Evolutionary conservation across 2,329 filamentous ascomycete genomes (phyloP).

Genomic region (Trichocomaceae sp.): DNA sequence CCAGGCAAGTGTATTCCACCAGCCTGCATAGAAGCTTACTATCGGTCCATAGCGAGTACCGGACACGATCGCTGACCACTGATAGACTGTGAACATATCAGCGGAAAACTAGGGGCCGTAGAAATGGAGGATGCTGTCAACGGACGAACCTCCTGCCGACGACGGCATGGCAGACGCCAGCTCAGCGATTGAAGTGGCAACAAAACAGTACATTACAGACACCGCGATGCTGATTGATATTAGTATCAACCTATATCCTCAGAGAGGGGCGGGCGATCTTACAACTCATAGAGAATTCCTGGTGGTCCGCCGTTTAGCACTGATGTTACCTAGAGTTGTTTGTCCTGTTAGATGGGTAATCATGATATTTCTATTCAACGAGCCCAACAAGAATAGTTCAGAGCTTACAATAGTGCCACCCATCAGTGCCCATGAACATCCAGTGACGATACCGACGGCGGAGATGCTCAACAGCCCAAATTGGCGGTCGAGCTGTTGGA

Average conservation of each 20-base stretch:
- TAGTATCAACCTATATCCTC: slow-evolving; percentile 19
- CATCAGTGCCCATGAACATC: slow-evolving; percentile 21
- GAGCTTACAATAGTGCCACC: slow-evolving; percentile 34
- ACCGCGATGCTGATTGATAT: slow-evolving; percentile 39
- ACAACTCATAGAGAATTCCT: slow-evolving; percentile 40
- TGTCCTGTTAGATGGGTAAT: neutral
- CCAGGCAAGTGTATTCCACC: slow-evolving; percentile 34
- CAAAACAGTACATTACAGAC: slow-evolving; percentile 36
- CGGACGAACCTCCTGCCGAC: slow-evolving; percentile 25
- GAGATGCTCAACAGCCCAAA: slow-evolving; percentile 49
- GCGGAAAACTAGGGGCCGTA: neutral
- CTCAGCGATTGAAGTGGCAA: slow-evolving; percentile 42
- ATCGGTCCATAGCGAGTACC: slow-evolving; percentile 21
- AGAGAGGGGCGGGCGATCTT: slow-evolving; percentile 21
- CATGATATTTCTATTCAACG: neutral
- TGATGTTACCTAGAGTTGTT: slow-evolving; percentile 25
- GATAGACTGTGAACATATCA: slow-evolving; percentile 34
- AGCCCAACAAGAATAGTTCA: neutral
- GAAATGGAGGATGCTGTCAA: neutral
- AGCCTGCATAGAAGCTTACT: slow-evolving; percentile 37
- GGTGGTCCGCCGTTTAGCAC: slow-evolving; percentile 45
- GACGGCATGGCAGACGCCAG: slow-evolving; percentile 45
- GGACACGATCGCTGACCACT: slow-evolving; percentile 46
- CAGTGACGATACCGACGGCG: slow-evolving; percentile 49
- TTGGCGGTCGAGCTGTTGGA: slow-evolving; percentile 51